A percentile compares a stretch with the other conserved stretches of the same genome.
These are phyloP conservation scores for Boletus vinaceobasis DNA, from an alignment of 768 basidiomycete genomes.

Conservation along the genomic window DNA sequence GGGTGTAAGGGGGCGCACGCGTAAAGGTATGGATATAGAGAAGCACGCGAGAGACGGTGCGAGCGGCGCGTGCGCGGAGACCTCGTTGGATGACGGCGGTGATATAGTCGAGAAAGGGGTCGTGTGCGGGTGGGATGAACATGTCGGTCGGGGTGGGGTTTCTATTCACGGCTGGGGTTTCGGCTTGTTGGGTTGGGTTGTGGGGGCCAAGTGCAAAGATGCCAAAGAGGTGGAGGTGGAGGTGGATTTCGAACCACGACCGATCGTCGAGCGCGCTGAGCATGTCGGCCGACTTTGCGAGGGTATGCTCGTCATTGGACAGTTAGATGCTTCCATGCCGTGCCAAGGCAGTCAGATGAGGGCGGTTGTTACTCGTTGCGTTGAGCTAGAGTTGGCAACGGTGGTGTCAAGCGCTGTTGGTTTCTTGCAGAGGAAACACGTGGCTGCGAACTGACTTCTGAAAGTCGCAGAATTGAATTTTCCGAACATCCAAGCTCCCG, in stretches of 20 bases:
- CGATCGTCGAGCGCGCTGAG: conserved; percentile 20
- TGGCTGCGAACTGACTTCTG: neutral
- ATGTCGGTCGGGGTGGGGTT: conserved; percentile 20
- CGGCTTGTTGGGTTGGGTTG: neutral
- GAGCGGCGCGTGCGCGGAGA: conserved; percentile 57
- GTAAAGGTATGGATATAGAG: conserved; percentile 71
- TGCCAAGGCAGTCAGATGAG: neutral
- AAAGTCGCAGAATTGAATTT: no score
- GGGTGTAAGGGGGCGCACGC: conserved; percentile 69
- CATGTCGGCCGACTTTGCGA: conserved; percentile 22
- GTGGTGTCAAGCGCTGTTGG: no score
- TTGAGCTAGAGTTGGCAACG: neutral
- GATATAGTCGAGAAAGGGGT: conserved; percentile 70
- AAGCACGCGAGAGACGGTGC: conserved; percentile 58
- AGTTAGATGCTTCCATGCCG: conserved; percentile 17
- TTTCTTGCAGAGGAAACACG: neutral
- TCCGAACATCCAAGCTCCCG: no score
- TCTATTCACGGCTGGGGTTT: neutral
- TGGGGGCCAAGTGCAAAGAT: neutral
- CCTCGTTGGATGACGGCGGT: conserved; percentile 59
- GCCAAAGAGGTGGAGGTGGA: conserved; percentile 5
- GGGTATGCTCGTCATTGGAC: conserved; percentile 21
- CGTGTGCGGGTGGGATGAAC: conserved; percentile 69
- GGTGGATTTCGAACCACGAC: conserved; percentile 11
- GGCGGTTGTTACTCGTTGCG: neutral